phyloP scores from a whole-genome alignment of 2,329 filamentous ascomycete species.

The Chaetomiaceae sp. region DNA sequence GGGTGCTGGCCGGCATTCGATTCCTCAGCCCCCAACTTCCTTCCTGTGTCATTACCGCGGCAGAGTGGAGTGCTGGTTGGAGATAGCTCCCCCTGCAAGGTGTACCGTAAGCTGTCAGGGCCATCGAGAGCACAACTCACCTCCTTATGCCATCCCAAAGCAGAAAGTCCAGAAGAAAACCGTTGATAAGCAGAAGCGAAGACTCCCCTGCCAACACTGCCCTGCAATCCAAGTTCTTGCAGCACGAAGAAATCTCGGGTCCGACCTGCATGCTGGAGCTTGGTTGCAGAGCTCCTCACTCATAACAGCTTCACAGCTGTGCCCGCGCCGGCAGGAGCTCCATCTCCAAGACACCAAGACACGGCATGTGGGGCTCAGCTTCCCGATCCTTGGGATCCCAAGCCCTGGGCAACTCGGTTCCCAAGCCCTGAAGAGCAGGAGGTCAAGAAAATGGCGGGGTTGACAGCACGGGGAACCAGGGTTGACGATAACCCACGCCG shows the following conservation, averaged over 20 bases:
- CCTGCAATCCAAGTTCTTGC: not conserved
- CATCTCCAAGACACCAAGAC: conserved; percentile 5
- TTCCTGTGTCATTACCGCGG: not conserved
- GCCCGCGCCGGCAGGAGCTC: not conserved
- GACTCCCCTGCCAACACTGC: not conserved
- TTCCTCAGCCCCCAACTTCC: not conserved
- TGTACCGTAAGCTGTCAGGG: too few relatives aligned
- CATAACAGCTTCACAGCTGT: too few relatives aligned
- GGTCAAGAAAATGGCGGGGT: conserved; percentile 10
- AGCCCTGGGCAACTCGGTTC: too few relatives aligned
- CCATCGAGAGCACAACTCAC: too few relatives aligned
- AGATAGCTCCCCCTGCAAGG: too few relatives aligned
- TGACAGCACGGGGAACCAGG: not conserved
- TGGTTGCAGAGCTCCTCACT: not conserved
- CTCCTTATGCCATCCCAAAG: too few relatives aligned
- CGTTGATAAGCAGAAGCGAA: too few relatives aligned
- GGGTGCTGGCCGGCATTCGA: not conserved
- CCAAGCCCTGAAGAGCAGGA: not conserved
- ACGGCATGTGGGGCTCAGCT: conserved; percentile 13
- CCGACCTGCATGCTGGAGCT: not conserved
- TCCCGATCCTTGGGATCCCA: conserved; percentile 2
- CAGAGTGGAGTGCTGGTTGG: not conserved
- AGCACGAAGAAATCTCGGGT: conserved; percentile 8
- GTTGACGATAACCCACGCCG: not conserved
- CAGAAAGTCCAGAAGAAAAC: not conserved